These are phyloP conservation scores for Lasiodiplodia citricola DNA, from an alignment of 2,329 filamentous ascomycete genomes.

Conservation along the genomic window DNA sequence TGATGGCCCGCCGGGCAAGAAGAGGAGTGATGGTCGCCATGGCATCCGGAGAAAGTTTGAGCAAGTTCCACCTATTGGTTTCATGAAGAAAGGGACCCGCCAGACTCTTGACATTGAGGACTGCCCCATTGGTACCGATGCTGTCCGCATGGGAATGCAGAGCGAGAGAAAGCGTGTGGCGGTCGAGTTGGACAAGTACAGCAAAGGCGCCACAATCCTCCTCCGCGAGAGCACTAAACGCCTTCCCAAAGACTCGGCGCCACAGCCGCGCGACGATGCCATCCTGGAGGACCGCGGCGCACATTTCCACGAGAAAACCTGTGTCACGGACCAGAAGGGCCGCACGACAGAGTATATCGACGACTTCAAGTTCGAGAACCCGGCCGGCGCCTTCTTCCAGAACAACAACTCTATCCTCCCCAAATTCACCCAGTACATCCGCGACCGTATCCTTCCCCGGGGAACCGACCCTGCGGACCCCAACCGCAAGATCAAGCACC, in stretches of 20 bases:
- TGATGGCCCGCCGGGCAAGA: slow-evolving; percentile 69
- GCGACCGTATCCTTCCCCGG: slow-evolving; percentile 71
- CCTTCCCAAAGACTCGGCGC: slow-evolving; percentile 42
- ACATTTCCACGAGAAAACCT: slow-evolving; percentile 81
- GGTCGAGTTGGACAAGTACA: slow-evolving; percentile 72
- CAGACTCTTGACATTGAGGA: slow-evolving; percentile 93
- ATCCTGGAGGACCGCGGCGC: slow-evolving; percentile 56
- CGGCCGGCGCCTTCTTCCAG: slow-evolving; percentile 95
- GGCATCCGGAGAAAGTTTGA: slow-evolving; percentile 63
- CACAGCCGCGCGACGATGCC: slow-evolving; percentile 39
- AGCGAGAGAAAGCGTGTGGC: slow-evolving; percentile 78
- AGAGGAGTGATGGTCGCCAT: slow-evolving; percentile 53
- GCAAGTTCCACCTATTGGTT: slow-evolving; percentile 80
- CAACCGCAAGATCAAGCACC: slow-evolving; percentile 67
- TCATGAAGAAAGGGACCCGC: slow-evolving; percentile 82
- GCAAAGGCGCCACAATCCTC: slow-evolving; percentile 83
- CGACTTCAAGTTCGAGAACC: slow-evolving; percentile 84
- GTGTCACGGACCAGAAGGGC: slow-evolving; percentile 83
- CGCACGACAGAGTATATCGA: slow-evolving; percentile 88
- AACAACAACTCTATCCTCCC: slow-evolving; percentile 99
- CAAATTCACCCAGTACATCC: slow-evolving; percentile 84
- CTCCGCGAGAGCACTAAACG: slow-evolving; percentile 84
- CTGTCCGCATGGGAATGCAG: slow-evolving; percentile 78
- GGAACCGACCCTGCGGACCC: slow-evolving; percentile 30
- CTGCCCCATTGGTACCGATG: slow-evolving; percentile 91